Evolutionary conservation across 208 protist species (phyloP).

Genomic region (Trypanosoma vivax): DNA sequence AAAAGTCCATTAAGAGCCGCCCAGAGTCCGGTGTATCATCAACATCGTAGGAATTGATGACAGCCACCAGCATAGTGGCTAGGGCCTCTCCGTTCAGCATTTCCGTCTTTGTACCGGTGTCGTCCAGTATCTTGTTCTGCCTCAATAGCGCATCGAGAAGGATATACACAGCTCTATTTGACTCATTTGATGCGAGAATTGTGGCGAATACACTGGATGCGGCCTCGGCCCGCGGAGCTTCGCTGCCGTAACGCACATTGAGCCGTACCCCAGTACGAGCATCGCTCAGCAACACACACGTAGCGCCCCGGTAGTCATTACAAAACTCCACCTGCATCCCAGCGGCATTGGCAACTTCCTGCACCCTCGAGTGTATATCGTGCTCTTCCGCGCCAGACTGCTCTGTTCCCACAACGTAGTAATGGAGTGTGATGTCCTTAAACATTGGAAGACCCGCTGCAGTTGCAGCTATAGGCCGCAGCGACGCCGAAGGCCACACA

Average conservation of each 20-base stretch:
- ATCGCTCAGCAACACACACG: conserved; percentile 27
- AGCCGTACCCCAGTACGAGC: conserved; percentile 22
- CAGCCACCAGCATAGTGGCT: conserved; percentile 29
- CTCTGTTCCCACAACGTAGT: conserved; percentile 21
- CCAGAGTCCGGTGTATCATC: conserved; percentile 21
- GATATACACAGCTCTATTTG: conserved; percentile 13
- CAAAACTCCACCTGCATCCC: conserved; percentile 26
- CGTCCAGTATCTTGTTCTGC: conserved; percentile 41
- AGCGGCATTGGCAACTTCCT: conserved; percentile 9
- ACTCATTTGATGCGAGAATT: conserved; percentile 12
- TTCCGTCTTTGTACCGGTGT: conserved; percentile 18
- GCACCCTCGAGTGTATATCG: conserved; percentile 3
- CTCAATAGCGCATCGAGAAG: conserved; percentile 27
- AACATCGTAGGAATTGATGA: conserved; percentile 35
- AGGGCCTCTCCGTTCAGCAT: conserved; percentile 32
- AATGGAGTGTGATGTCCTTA: conserved; percentile 29
- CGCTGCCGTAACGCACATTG: conserved; percentile 29
- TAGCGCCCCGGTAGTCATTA: conserved; percentile 25
- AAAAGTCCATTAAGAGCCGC: conserved; percentile 36
- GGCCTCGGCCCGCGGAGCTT: conserved; percentile 11
- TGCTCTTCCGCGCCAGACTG: conserved; percentile 10
- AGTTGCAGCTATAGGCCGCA: conserved; percentile 25
- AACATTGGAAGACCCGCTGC: conserved; percentile 27
- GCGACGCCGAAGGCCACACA: conserved; percentile 22
- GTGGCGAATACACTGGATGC: conserved; percentile 14